These are phyloP conservation scores for Diaporthe vaccinii DNA, from an alignment of 2,329 filamentous ascomycete genomes.

Conservation along the genomic window DNA sequence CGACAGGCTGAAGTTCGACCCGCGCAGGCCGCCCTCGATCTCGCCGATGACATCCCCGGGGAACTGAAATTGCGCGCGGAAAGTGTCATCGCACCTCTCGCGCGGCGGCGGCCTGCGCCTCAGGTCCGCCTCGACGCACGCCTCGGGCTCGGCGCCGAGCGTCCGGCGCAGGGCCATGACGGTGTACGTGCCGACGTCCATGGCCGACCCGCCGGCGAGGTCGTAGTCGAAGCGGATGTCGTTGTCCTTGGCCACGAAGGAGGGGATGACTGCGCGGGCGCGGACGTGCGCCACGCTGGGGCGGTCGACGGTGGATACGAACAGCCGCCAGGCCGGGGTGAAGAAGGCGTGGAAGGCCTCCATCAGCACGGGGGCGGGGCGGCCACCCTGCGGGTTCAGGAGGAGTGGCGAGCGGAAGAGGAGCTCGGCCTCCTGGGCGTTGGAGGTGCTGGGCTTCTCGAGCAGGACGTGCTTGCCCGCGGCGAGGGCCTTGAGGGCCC, in stretches of 20 bases:
- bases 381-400: slow-evolving; percentile 42
- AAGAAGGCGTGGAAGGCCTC: slow-evolving; percentile 68
- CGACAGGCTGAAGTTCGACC: slow-evolving; percentile 42
- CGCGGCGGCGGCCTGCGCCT: slow-evolving; percentile 47
- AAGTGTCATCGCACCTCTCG: slow-evolving; percentile 51
- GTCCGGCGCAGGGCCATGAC: slow-evolving; percentile 55
- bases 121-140: slow-evolving; percentile 52
- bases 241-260: slow-evolving; percentile 49
- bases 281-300: slow-evolving; percentile 53
- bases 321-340: slow-evolving; percentile 61
- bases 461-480: slow-evolving; percentile 68
- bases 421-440: slow-evolving; percentile 57
- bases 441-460: slow-evolving; percentile 66
- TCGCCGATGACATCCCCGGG: slow-evolving; percentile 54
- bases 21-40: slow-evolving; percentile 47
- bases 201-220: slow-evolving; percentile 57
- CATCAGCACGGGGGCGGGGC: slow-evolving; percentile 58
- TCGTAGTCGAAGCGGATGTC: slow-evolving; percentile 60
- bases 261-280: slow-evolving; percentile 49
- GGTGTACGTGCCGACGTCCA: slow-evolving; percentile 58
- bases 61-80: slow-evolving; percentile 55
- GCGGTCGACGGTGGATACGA: slow-evolving; percentile 55
- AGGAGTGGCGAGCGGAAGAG: slow-evolving; percentile 59
- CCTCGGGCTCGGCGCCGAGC: slow-evolving; percentile 55
- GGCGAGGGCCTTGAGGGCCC: slow-evolving; percentile 61